Evolutionary conservation across 805 yeast genomes (phyloP), one percentile per base, ranked within the genome.

Genomic region (Candida patagonica): DNA sequence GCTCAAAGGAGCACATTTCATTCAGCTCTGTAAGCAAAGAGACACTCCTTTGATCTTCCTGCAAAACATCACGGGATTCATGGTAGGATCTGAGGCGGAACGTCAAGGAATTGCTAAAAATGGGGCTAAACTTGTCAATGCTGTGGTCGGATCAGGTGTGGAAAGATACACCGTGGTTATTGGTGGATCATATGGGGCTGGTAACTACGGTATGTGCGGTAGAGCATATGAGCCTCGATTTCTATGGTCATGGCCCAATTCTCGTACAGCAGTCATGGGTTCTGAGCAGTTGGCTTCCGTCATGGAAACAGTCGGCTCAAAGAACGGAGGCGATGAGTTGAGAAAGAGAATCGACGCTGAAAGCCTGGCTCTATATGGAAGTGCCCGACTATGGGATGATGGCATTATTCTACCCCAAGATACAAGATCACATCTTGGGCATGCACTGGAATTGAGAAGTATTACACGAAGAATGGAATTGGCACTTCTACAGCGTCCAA

Each of bases 201-300:
- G 60, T 6, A 56, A 56, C 47, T 56, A 56, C 44, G 60, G 60
- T 7, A 56, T 56, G 60, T 56, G 60, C 31, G 60, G 60, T 9
- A 40, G 60, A 17, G 60, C 60, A 15, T 56, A 56, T 42, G 50
- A 48, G 37, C 60, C 60, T 1, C 46, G 56, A 19, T 56, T 56
- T 46, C 47, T 56, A 38, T 54, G 55, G 54, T 40, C 59, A 9
- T 56, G 60, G 60, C 60, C 60, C 37, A 56, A 56, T 43, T 51
- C 59, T 9, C 44, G 52, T 19, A 56, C 60, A 9, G 60, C 56
- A 16, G 60, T 56, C 22, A 56, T 56, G 59, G 60, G 60, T 6
- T 52, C 59, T 10, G 60, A 56, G 47, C 60, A 56, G 47, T 50
- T 56, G 33, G 56, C 55, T 6, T 45, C 51, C 19, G 60, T 56